Base-by-base conservation (phyloP, 495 filamentous ascomycete genomes). In the Mytilinidion resinicola region DNA sequence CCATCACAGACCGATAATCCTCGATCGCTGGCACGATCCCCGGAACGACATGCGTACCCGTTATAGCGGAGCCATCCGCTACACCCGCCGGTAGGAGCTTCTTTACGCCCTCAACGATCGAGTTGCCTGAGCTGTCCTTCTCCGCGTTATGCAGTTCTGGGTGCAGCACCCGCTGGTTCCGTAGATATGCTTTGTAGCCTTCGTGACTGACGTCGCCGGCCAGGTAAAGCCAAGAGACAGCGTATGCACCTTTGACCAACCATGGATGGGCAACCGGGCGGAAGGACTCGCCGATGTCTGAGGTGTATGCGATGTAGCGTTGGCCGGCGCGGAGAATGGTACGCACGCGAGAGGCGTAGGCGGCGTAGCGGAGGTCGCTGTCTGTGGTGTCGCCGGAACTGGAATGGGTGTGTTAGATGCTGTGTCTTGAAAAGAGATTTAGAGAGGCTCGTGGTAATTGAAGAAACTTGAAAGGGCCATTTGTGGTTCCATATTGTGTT, bases 271-370 rank as follows among this genome's bases (percentile, higher is more conserved):
- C 91, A 54, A 97, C 80, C 4, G 93, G 93, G 6, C 93, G 86
- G 74, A 98, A 98, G 9, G 89, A 95, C 72, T 98, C 93, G 69
- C 93, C 93, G 43, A 98, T 90, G 70, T 98, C 93, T 35, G 88
- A 92, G 12, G 93, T 97, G 75, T 97, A 98, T 61, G 93, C 93
- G 57, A 98, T 89, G 71, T 98, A 97, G 67, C 93, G 87, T 69
- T 98, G 93, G 30, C 91, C 90, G 42, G 86, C 86, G 67, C 90
- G 80, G 63, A 98, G 84, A 67, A 96, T 87, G 15, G 92, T 98
- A 60, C 90, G 87, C 60, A 91, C 73, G 55, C 91, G 83, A 62
- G 84, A 82, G 51, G 89, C 89, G 75, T 98, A 97, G 65, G 88
- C 93, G 49, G 92, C 93, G 72, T 96, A 98, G 62, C 93, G 89